Percentiles rank a stretch among this genome's conserved stretches.
phyloP scores from a whole-genome alignment of 148 eudicot species.

The Gaultheria prostrata region DNA sequence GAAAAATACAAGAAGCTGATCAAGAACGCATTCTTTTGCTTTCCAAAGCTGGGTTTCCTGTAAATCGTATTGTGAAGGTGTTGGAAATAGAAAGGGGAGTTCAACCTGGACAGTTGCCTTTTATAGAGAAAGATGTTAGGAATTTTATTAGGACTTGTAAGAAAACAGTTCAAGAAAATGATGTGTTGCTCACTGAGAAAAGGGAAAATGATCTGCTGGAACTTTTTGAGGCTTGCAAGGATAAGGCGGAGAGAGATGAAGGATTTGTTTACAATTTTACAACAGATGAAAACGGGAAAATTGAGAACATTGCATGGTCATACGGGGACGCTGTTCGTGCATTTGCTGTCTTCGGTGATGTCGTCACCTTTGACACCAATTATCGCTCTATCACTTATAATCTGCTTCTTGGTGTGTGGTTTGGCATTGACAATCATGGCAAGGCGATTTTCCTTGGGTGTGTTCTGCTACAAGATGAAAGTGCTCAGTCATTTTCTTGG shows the following conservation, averaged over 20 bases:
- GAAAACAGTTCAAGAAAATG: conserved; percentile 57
- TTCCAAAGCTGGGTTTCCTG: conserved; percentile 73
- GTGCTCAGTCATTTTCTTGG: conserved; percentile 50
- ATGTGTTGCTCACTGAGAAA: conserved; percentile 48
- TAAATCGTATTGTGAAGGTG: conserved; percentile 56
- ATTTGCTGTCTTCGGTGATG: conserved; percentile 54
- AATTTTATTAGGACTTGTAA: conserved; percentile 63
- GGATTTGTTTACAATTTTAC: conserved; percentile 54
- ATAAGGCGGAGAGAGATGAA: conserved; percentile 36
- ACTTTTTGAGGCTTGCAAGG: conserved; percentile 63
- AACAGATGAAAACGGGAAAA: conserved; percentile 50
- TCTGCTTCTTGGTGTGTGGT: conserved; percentile 59
- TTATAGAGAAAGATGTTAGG: conserved; percentile 66
- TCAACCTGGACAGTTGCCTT: conserved; percentile 65
- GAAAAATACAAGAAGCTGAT: conserved; percentile 67
- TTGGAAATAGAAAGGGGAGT: conserved; percentile 66
- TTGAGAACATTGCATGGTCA: conserved; percentile 66
- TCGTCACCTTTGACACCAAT: conserved; percentile 51
- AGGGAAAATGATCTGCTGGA: conserved; percentile 56
- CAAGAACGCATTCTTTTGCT: conserved; percentile 68
- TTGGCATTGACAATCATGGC: conserved; percentile 69
- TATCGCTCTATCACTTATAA: conserved; percentile 63
- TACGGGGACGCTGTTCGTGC: conserved; percentile 54
- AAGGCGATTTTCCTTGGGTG: conserved; percentile 50
- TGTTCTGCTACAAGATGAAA: conserved; percentile 67